Conservation (phyloP, 805 yeast genomes). For the Saccharomycopsis oosterbeekiorum region DNA sequence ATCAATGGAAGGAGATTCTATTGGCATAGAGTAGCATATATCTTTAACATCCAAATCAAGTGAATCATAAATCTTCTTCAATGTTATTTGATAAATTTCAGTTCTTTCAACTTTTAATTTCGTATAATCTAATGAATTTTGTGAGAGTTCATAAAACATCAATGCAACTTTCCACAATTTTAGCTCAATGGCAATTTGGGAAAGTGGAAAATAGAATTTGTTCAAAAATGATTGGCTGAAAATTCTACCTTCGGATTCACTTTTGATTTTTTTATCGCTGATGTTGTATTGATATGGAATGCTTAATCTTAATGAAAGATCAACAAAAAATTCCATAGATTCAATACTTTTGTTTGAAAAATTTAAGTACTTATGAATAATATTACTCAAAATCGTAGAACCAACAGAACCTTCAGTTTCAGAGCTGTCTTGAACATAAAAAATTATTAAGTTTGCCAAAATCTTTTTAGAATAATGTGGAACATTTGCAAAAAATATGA, state of each 20-base stretch:
- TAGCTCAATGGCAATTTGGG: conserved; percentile 26
- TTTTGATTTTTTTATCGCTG: conserved; percentile 9
- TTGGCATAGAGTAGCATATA: conserved; percentile 53
- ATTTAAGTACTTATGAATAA: conserved; percentile 20
- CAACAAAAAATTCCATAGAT: conserved; percentile 23
- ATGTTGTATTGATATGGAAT: conserved; percentile 27
- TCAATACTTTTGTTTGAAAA: conserved; percentile 9
- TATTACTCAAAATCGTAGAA: conserved; percentile 20
- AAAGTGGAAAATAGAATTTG: conserved; percentile 26
- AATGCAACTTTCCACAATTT: conserved; percentile 34
- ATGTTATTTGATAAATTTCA: neutral
- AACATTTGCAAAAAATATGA: neutral
- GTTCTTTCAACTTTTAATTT: conserved; percentile 2
- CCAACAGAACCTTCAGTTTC: neutral
- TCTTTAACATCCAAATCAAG: conserved; percentile 62
- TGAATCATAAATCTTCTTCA: conserved; percentile 33
- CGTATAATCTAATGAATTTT: conserved; percentile 21
- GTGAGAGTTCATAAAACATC: conserved; percentile 36
- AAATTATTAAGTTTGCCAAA: conserved; percentile 10
- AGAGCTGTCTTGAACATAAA: conserved; percentile 6
- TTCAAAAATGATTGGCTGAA: conserved; percentile 26
- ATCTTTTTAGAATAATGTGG: conserved; percentile 1
- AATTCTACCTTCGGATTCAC: conserved; percentile 13
- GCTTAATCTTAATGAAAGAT: conserved; percentile 30
- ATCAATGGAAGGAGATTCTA: conserved; percentile 39